Conservation (phyloP, 1,284 basidiomycete species). For the Earliella scabrosa region DNA sequence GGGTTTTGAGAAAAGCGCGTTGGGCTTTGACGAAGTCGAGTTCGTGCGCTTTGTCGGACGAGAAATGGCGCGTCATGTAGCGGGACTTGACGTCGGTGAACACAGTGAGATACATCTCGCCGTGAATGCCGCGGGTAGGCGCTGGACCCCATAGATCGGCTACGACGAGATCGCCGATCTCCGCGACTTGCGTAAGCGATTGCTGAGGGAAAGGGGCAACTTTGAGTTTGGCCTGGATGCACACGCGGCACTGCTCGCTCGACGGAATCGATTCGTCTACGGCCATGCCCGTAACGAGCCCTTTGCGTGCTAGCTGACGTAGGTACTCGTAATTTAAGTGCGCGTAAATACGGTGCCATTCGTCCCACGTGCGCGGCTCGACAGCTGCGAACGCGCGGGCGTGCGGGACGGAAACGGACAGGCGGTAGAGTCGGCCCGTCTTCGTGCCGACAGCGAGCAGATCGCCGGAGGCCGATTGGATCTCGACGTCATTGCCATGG, state of each 20-base stretch:
- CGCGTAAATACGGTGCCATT: slow-evolving; percentile 35
- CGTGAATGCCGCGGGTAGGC: slow-evolving; percentile 27
- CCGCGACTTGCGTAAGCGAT: slow-evolving; percentile 21
- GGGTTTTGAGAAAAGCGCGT: slow-evolving; percentile 25
- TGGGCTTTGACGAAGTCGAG: slow-evolving; percentile 27
- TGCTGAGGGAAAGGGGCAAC: not conserved
- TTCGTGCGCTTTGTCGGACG: slow-evolving; percentile 28
- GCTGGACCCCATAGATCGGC: slow-evolving; percentile 45
- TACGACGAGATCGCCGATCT: slow-evolving; percentile 39
- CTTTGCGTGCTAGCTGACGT: not conserved
- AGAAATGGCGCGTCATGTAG: slow-evolving; percentile 21
- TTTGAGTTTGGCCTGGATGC: slow-evolving; percentile 4
- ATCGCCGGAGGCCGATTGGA: not conserved
- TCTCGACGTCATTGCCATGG: slow-evolving; percentile 1
- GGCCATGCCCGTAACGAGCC: slow-evolving; percentile 4
- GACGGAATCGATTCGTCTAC: slow-evolving; percentile 5
- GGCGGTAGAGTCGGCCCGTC: slow-evolving; percentile 16
- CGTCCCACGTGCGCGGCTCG: slow-evolving; percentile 28
- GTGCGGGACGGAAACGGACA: slow-evolving; percentile 1
- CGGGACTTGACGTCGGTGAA: slow-evolving; percentile 34
- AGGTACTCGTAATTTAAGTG: slow-evolving; percentile 2
- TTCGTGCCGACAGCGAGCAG: slow-evolving; percentile 1
- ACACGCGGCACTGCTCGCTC: slow-evolving; percentile 1
- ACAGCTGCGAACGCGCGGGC: not conserved
- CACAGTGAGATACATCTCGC: slow-evolving; percentile 29